Conservation (phyloP, 2,329 filamentous ascomycete species). For the Tolypocladium inflatum region DNA sequence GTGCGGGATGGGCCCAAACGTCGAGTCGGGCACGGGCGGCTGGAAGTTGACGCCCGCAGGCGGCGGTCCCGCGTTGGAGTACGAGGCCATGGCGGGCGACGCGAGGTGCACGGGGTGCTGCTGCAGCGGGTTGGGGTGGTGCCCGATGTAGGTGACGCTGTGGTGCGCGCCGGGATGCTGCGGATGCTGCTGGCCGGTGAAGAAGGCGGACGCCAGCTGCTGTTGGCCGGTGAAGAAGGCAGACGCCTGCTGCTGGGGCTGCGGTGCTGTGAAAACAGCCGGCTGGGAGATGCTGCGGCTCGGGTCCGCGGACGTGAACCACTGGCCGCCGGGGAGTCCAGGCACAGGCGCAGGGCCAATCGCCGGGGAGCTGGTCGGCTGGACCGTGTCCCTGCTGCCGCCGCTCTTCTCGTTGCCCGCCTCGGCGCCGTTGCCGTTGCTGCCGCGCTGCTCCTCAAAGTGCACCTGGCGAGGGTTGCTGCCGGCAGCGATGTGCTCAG, state of each 20-base stretch:
- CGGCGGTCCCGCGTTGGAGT: conserved; percentile 32
- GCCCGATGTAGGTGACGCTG: conserved; percentile 16
- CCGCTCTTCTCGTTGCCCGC: conserved; percentile 3
- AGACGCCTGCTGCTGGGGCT: conserved; percentile 5
- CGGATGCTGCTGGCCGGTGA: background rate
- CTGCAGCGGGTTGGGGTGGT: conserved; percentile 8
- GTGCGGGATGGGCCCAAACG: conserved; percentile 44
- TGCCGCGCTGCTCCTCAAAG: conserved; percentile 10
- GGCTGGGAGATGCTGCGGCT: conserved; percentile 14
- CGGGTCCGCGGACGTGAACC: conserved; percentile 24
- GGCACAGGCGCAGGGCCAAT: conserved; percentile 13
- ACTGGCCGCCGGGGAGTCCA: conserved; percentile 13
- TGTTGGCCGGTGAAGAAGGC: conserved; percentile 1
- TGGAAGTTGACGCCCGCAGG: conserved; percentile 41
- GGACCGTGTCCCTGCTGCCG: conserved; percentile 4
- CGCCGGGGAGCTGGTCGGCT: conserved; percentile 16
- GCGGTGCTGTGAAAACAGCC: background rate
- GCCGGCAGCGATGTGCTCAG: conserved; percentile 7
- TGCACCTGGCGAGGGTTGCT: conserved; percentile 20
- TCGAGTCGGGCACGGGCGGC: conserved; percentile 49
- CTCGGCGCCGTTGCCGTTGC: conserved; percentile 5
- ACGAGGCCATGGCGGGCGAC: conserved; percentile 25
- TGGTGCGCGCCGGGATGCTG: conserved; percentile 2
- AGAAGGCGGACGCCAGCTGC: background rate
- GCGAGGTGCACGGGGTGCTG: conserved; percentile 9